Percentiles rank a stretch among this genome's conserved stretches.
Conservation (phyloP, 2,329 filamentous ascomycete species). For the Mycogone perniciosa region DNA sequence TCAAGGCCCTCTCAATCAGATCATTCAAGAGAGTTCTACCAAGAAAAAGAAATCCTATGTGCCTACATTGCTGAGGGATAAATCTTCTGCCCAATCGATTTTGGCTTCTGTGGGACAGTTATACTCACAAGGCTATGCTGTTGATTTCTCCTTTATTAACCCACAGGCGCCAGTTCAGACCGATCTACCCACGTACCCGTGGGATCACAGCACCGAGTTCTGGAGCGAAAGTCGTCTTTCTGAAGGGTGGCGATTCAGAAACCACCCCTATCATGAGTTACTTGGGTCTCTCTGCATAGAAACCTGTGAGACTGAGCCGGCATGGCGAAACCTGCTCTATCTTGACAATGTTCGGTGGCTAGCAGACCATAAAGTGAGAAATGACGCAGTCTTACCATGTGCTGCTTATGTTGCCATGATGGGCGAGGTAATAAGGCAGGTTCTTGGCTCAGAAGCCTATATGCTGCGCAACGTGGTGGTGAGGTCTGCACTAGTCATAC, state of each 20-base stretch:
- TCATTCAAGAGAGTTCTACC: slow-evolving; percentile 9
- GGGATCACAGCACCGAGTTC: slow-evolving; percentile 16
- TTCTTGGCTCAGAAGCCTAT: slow-evolving; percentile 5
- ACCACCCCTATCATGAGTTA: slow-evolving; percentile 22
- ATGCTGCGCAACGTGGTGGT: slow-evolving; percentile 7
- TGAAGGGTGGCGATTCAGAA: slow-evolving; percentile 20
- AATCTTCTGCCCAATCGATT: background rate
- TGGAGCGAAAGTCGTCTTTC: slow-evolving; percentile 18
- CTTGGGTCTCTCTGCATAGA: slow-evolving; percentile 25
- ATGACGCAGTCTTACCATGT: slow-evolving; percentile 36
- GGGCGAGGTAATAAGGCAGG: slow-evolving; percentile 31
- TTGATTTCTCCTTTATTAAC: background rate
- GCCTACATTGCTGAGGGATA: background rate
- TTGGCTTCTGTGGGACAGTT: background rate
- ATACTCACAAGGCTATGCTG: background rate
- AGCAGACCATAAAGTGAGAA: slow-evolving; percentile 34
- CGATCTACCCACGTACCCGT: slow-evolving; percentile 20
- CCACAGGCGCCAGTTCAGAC: background rate
- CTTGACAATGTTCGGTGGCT: slow-evolving; percentile 38
- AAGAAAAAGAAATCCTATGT: background rate
- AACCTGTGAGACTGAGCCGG: slow-evolving; percentile 24
- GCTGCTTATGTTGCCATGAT: slow-evolving; percentile 38
- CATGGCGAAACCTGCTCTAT: slow-evolving; percentile 35
- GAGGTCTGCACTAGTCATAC: slow-evolving; percentile 10
- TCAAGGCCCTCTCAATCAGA: slow-evolving; percentile 21